Percentiles rank a stretch among this genome's conserved stretches.
Evolutionary conservation across 139 green algal genomes (phyloP).

Genomic region (Volvox reticuliferus): DNA sequence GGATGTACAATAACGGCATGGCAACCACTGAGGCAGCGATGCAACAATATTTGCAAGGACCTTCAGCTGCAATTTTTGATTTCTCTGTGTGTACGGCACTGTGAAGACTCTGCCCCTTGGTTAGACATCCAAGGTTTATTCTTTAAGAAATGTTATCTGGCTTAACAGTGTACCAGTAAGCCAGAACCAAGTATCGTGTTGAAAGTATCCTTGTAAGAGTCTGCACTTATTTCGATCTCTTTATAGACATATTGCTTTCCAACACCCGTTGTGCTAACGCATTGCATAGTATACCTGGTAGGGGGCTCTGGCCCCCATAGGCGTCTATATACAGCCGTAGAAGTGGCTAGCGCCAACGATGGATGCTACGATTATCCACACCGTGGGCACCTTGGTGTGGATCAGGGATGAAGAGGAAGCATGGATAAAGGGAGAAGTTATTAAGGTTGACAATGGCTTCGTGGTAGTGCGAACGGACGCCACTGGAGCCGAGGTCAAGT

Average conservation of each 20-base stretch:
- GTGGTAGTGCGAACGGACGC: slow-evolving; percentile 72
- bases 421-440: slow-evolving; percentile 87
- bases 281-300: not conserved
- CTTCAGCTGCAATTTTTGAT: too few relatives aligned
- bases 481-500: slow-evolving; percentile 58
- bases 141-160: too few relatives aligned
- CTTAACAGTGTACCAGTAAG: too few relatives aligned
- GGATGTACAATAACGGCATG: too few relatives aligned
- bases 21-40: too few relatives aligned
- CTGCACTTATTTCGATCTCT: not conserved
- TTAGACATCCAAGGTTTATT: too few relatives aligned
- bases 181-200: too few relatives aligned
- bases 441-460: slow-evolving; percentile 61
- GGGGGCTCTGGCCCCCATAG: not conserved
- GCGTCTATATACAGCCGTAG: not conserved
- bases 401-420: slow-evolving; percentile 71
- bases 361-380: slow-evolving; percentile 69
- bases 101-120: too few relatives aligned
- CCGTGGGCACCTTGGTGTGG: slow-evolving; percentile 83
- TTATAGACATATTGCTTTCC: not conserved
- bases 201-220: too few relatives aligned
- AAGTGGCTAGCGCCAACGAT: not conserved
- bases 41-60: too few relatives aligned
- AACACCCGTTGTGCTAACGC: not conserved
- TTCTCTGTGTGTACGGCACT: too few relatives aligned